These are phyloP conservation scores for Macadamia integrifolia DNA, from an alignment of 164 flowering plant genomes.

Conservation along the genomic window DNA sequence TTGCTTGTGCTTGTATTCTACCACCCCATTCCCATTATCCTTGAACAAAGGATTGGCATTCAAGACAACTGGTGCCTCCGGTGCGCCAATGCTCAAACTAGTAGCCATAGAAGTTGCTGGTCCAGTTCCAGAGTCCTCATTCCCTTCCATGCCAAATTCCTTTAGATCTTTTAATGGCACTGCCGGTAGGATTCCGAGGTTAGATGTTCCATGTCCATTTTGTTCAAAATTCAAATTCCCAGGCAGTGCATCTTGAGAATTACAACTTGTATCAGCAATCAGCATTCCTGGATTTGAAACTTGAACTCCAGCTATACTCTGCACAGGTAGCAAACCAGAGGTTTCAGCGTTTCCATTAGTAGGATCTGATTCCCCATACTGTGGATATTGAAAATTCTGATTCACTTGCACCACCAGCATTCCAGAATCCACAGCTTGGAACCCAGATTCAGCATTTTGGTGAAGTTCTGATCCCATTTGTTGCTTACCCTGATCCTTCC, in stretches of 20 bases:
- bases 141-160: conserved; percentile 4
- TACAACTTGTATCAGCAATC: background rate
- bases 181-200: background rate
- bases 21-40: background rate
- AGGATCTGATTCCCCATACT: background rate
- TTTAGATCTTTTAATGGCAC: conserved; percentile 2
- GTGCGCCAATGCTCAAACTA: background rate
- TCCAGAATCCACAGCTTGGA: conserved; percentile 7
- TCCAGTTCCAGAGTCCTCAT: conserved; percentile 5
- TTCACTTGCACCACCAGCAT: background rate
- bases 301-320: background rate
- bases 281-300: background rate
- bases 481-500: background rate
- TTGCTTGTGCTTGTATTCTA: background rate
- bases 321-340: background rate
- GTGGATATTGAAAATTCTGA: background rate
- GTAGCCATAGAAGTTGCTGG: background rate
- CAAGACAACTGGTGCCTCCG: conserved; percentile 1
- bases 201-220: conserved; percentile 14
- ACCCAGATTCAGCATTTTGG: conserved; percentile 7
- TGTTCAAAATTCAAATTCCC: background rate
- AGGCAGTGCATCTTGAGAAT: conserved; percentile 13
- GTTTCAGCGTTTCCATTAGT: background rate
- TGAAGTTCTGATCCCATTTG: conserved; percentile 1
- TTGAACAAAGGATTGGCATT: background rate